Evolutionary conservation across 1,139 yeast genomes (phyloP).

Genomic region (Blastobotrys persicus): DNA sequence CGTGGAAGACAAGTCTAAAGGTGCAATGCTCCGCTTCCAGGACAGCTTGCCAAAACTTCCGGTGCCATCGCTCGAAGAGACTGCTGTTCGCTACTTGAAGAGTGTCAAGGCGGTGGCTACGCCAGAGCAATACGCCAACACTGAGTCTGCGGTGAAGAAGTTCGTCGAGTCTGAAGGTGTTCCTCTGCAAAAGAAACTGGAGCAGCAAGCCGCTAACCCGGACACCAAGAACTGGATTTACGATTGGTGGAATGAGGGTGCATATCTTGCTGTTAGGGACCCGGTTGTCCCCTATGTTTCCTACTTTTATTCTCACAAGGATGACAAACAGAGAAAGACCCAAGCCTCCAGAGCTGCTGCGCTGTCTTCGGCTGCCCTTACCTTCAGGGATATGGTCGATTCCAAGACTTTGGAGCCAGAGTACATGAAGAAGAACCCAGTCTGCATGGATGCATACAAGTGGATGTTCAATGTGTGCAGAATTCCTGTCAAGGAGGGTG

Average conservation of each 20-base stretch:
- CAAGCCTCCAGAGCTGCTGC: slow-evolving; percentile 77
- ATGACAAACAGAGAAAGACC: slow-evolving; percentile 51
- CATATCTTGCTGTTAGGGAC: slow-evolving; percentile 86
- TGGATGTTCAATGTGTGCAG: slow-evolving; percentile 90
- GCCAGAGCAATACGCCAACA: slow-evolving; percentile 54
- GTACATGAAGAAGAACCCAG: slow-evolving; percentile 74
- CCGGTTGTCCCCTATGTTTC: slow-evolving; percentile 93
- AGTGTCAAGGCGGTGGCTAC: slow-evolving; percentile 68
- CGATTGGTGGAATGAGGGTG: slow-evolving; percentile 92
- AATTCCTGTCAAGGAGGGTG: slow-evolving; percentile 45
- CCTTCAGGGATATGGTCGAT: slow-evolving; percentile 41
- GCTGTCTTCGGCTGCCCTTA: slow-evolving; percentile 44
- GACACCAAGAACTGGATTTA: slow-evolving; percentile 81
- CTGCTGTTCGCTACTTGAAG: slow-evolving; percentile 66
- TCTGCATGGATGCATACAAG: slow-evolving; percentile 90
- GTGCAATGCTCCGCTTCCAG: slow-evolving; percentile 73
- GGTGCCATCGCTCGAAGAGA: slow-evolving; percentile 75
- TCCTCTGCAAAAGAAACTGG: slow-evolving; percentile 63
- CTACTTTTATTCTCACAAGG: slow-evolving; percentile 84
- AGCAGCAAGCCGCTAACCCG: slow-evolving; percentile 54
- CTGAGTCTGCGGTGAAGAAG: slow-evolving; percentile 61
- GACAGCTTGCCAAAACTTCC: slow-evolving; percentile 78
- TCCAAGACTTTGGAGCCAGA: slow-evolving; percentile 58
- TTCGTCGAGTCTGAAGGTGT: slow-evolving; percentile 68
- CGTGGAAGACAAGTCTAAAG: slow-evolving; percentile 47